Conservation (phyloP, 345 rosid species). For the Clausena lansium region DNA sequence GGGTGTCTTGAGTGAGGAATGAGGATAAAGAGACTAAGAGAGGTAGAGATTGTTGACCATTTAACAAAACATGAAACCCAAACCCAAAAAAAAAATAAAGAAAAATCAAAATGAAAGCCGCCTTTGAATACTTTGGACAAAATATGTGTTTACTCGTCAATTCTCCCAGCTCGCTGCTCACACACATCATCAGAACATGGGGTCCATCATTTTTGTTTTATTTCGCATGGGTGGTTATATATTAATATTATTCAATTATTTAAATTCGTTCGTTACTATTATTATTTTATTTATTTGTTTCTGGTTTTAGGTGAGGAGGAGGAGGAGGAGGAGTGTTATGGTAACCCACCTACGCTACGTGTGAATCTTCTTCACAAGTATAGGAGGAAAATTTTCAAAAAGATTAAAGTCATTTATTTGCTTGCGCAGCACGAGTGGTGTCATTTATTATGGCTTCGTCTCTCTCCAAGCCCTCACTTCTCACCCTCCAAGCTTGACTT, state of each 20-base stretch:
- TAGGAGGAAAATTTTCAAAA: background rate
- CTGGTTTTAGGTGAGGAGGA: background rate
- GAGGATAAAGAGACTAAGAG: conserved; percentile 7
- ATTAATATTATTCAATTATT: background rate
- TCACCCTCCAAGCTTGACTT: conserved; percentile 11
- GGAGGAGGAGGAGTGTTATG: background rate
- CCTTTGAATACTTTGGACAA: conserved; percentile 26
- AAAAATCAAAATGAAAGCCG: conserved; percentile 19
- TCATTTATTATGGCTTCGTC: conserved; percentile 9
- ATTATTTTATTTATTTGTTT: background rate
- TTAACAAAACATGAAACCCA: background rate
- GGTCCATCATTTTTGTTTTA: background rate
- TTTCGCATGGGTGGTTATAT: background rate
- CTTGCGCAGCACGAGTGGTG: conserved; percentile 17
- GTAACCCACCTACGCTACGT: background rate
- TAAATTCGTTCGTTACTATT: conserved; percentile 10
- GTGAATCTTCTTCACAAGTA: conserved; percentile 18
- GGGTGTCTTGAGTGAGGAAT: background rate
- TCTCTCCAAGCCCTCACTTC: background rate
- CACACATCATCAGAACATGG: too few relatives aligned
- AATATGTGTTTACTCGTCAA: background rate
- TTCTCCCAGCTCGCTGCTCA: background rate
- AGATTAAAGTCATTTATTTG: background rate
- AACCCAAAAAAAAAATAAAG: too few relatives aligned
- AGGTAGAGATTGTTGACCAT: conserved; percentile 46